A percentile compares a stretch with the other conserved stretches of the same genome.
These are phyloP conservation scores for Populus hybrid DNA, from an alignment of 441 rosid species.

Conservation along the genomic window DNA sequence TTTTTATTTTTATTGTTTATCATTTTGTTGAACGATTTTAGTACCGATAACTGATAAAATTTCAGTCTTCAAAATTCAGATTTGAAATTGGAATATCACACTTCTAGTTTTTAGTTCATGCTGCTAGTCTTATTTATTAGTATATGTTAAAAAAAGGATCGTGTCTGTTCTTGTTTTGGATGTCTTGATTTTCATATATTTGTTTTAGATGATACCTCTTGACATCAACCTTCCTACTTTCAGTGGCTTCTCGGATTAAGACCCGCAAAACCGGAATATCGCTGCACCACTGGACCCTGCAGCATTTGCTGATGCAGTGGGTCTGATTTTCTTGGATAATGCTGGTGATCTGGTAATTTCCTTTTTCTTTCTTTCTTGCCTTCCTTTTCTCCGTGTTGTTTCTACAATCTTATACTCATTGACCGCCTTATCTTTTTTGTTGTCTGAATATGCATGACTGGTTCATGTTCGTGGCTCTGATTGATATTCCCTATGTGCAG, in stretches of 20 bases:
- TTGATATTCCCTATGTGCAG: conserved; percentile 33
- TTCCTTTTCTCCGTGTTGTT: background rate
- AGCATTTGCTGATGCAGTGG: conserved; percentile 98
- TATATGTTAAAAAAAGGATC: background rate
- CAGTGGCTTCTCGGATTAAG: conserved; percentile 99
- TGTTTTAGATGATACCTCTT: background rate
- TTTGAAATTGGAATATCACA: too few relatives aligned
- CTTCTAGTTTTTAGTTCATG: too few relatives aligned
- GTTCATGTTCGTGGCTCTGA: background rate
- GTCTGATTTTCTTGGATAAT: conserved; percentile 96
- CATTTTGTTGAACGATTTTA: too few relatives aligned
- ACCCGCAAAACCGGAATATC: conserved; percentile 99
- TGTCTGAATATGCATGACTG: background rate
- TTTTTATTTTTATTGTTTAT: background rate
- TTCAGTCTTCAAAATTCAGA: too few relatives aligned
- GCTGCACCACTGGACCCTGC: conserved; percentile 99
- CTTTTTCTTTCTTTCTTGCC: background rate
- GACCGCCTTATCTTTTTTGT: background rate
- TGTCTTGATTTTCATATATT: background rate
- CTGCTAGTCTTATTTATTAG: too few relatives aligned
- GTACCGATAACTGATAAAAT: too few relatives aligned
- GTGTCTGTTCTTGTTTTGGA: background rate
- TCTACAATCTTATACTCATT: background rate
- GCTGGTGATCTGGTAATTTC: conserved; percentile 94
- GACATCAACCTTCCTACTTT: background rate